Conservation (phyloP, 23 red algal species). For the Gracilaria gracilis region DNA sequence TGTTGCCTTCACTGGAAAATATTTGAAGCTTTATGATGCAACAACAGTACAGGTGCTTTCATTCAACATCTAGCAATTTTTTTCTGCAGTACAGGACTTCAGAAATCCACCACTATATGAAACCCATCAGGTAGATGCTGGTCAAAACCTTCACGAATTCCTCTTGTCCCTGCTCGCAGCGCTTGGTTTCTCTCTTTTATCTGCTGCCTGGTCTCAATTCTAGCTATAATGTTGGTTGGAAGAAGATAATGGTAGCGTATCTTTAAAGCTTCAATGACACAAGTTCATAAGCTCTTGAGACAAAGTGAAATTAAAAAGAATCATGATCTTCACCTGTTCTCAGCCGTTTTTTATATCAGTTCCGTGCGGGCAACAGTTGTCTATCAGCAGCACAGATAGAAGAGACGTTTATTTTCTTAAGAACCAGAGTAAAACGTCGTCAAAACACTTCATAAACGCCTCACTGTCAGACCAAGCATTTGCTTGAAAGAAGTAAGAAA, state of each 20-base stretch:
- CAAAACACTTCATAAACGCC: slow-evolving; percentile 3
- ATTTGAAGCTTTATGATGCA: too few relatives aligned
- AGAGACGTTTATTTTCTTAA: neutral
- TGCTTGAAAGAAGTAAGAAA: slow-evolving; percentile 1
- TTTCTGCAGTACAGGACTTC: neutral
- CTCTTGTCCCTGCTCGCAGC: neutral
- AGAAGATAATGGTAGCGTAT: neutral
- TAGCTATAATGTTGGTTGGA: neutral
- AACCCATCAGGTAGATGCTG: neutral
- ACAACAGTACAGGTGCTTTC: neutral
- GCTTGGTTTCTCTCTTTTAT: neutral
- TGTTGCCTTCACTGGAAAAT: too few relatives aligned
- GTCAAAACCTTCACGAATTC: neutral
- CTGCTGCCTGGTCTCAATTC: neutral
- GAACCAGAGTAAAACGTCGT: neutral
- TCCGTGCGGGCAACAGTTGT: neutral
- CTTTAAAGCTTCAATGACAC: neutral
- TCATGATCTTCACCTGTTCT: too few relatives aligned
- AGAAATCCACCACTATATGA: neutral
- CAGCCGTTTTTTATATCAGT: neutral
- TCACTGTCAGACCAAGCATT: slow-evolving; percentile 18
- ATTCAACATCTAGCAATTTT: neutral
- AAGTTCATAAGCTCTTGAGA: neutral
- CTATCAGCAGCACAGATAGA: neutral
- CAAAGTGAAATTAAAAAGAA: too few relatives aligned